These are phyloP conservation scores for Monascus purpureus DNA, from an alignment of 495 filamentous ascomycete species.

Conservation along the genomic window DNA sequence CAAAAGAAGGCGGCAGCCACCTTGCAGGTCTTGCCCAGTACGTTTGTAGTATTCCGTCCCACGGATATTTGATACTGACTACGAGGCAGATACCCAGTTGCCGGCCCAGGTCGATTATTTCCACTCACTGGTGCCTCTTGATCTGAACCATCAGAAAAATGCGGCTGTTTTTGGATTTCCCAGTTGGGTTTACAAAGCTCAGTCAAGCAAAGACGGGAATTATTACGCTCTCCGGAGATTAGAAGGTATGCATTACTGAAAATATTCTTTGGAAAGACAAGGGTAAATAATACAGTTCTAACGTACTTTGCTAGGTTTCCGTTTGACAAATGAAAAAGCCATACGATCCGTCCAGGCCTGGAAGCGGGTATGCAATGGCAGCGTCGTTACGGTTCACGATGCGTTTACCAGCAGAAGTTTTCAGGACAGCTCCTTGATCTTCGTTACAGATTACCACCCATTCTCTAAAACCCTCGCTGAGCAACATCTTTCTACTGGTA, in stretches of 20 bases:
- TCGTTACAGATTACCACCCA: slow-evolving; percentile 89
- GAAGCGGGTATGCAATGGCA: slow-evolving; percentile 72
- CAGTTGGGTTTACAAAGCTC: slow-evolving; percentile 94
- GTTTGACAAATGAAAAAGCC: slow-evolving; percentile 75
- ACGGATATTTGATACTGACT: slow-evolving; percentile 4
- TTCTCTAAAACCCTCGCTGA: slow-evolving; percentile 81
- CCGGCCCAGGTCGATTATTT: slow-evolving; percentile 68
- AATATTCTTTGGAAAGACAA: not conserved
- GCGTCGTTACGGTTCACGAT: slow-evolving; percentile 77
- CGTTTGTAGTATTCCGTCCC: slow-evolving; percentile 10
- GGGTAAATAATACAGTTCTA: slow-evolving; percentile 12
- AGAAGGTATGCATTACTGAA: slow-evolving; percentile 41
- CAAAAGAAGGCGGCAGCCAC: slow-evolving; percentile 80
- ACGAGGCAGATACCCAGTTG: slow-evolving; percentile 44
- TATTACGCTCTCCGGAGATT: slow-evolving; percentile 73
- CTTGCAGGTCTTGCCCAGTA: slow-evolving; percentile 72
- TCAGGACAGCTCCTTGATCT: slow-evolving; percentile 85
- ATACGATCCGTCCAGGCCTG: slow-evolving; percentile 79
- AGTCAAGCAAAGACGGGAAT: slow-evolving; percentile 71
- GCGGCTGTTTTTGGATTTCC: slow-evolving; percentile 64
- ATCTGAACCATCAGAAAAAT: slow-evolving; percentile 65
- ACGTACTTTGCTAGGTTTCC: slow-evolving; percentile 38
- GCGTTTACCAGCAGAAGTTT: slow-evolving; percentile 88
- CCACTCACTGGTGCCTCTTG: slow-evolving; percentile 82
- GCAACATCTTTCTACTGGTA: slow-evolving; percentile 52